Percentiles rank a stretch among this genome's conserved stretches.
phyloP scores from a whole-genome alignment of 78 protist genomes.

The Neovahlkampfia damariscottae region DNA sequence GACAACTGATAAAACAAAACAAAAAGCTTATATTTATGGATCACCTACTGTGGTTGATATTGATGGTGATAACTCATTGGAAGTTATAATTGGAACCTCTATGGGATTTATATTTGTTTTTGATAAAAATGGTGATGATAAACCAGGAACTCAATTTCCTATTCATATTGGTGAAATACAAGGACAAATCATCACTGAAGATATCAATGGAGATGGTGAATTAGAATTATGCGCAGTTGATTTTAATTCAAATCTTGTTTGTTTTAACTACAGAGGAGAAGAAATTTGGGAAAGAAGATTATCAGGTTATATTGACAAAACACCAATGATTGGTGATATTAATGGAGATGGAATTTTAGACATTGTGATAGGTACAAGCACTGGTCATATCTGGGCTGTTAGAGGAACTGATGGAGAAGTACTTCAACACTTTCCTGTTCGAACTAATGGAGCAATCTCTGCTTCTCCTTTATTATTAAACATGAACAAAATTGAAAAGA shows the following conservation, averaged over 20 bases:
- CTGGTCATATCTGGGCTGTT: conserved; percentile 58
- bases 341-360: conserved; percentile 78
- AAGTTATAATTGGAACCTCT: conserved; percentile 41
- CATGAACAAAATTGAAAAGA: background rate
- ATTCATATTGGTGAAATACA: conserved; percentile 61
- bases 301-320: background rate
- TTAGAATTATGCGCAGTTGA: conserved; percentile 25
- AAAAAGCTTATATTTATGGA: conserved; percentile 42
- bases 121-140: conserved; percentile 28
- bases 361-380: conserved; percentile 48
- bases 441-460: conserved; percentile 9
- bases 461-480: conserved; percentile 33
- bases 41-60: conserved; percentile 73
- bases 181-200: conserved; percentile 42
- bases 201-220: conserved; percentile 65
- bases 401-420: conserved; percentile 40
- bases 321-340: conserved; percentile 62
- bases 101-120: conserved; percentile 51
- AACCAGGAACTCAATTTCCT: conserved; percentile 27
- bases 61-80: conserved; percentile 51
- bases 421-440: conserved; percentile 44
- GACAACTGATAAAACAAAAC: conserved; percentile 19
- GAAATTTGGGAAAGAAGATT: conserved; percentile 29
- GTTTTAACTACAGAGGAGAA: conserved; percentile 20
- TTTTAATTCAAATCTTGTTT: conserved; percentile 30